phyloP scores from a whole-genome alignment of 345 rosid genomes.

The Aurinia saxatilis region DNA sequence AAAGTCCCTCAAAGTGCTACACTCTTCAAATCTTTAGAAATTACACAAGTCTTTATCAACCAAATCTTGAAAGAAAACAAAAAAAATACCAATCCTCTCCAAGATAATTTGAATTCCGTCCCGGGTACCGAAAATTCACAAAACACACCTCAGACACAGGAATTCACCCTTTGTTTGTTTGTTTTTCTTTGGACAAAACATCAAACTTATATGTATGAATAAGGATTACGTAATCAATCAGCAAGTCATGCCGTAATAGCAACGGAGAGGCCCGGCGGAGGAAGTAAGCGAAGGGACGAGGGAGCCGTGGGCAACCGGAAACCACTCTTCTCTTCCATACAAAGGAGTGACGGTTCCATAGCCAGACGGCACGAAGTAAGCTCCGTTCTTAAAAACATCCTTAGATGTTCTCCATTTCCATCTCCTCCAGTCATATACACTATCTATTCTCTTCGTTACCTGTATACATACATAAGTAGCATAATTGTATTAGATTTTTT shows the following conservation, averaged over 20 bases:
- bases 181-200: too few species aligned
- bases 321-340: slow-evolving; percentile 48
- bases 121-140: slow-evolving; percentile 22
- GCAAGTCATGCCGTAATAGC: slow-evolving; percentile 39
- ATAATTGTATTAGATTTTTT: too few species aligned
- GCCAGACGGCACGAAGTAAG: slow-evolving; percentile 80
- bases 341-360: slow-evolving; percentile 57
- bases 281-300: slow-evolving; percentile 56
- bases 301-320: slow-evolving; percentile 53
- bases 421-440: slow-evolving; percentile 32
- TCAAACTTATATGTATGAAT: too few species aligned
- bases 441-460: slow-evolving; percentile 79
- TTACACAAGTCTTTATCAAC: neutral
- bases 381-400: slow-evolving; percentile 72
- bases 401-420: slow-evolving; percentile 90
- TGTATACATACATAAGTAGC: slow-evolving; percentile 22
- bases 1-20: neutral
- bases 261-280: slow-evolving; percentile 61
- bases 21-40: neutral
- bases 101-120: slow-evolving; percentile 17
- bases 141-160: slow-evolving; percentile 22
- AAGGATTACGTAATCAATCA: neutral
- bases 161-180: neutral
- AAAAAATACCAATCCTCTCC: neutral
- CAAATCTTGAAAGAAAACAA: neutral